Conservation (phyloP, 2,329 filamentous ascomycete genomes). For the Septoria linicola region DNA sequence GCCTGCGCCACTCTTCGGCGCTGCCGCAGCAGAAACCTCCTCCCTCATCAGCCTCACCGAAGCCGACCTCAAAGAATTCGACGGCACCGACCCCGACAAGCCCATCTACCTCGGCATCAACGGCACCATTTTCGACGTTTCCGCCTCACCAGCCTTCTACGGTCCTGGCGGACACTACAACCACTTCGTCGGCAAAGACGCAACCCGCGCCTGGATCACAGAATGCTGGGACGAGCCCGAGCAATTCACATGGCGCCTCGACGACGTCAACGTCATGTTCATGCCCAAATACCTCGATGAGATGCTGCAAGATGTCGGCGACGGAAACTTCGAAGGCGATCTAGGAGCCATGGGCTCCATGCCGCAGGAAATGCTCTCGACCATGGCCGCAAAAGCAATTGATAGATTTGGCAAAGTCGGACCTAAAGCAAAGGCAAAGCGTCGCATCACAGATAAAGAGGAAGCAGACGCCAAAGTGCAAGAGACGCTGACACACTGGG, state of each 20-base stretch:
- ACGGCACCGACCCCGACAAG: slow-evolving; percentile 29
- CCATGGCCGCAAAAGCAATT: slow-evolving; percentile 32
- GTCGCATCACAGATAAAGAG: slow-evolving; percentile 24
- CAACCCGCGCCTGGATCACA: slow-evolving; percentile 35
- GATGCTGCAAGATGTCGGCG: slow-evolving; percentile 24
- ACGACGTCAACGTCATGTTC: slow-evolving; percentile 33
- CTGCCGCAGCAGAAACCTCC: slow-evolving; percentile 19
- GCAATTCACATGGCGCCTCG: slow-evolving; percentile 32
- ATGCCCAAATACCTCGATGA: slow-evolving; percentile 34
- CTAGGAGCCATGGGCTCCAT: slow-evolving; percentile 24
- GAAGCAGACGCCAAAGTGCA: slow-evolving; percentile 63
- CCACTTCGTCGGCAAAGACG: slow-evolving; percentile 35
- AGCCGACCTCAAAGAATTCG: slow-evolving; percentile 28
- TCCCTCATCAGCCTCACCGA: slow-evolving; percentile 25
- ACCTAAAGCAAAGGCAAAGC: slow-evolving; percentile 23
- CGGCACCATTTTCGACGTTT: slow-evolving; percentile 37
- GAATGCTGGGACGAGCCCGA: slow-evolving; percentile 35
- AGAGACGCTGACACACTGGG: slow-evolving; percentile 61
- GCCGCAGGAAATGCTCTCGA: slow-evolving; percentile 26
- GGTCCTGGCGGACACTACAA: slow-evolving; percentile 35
- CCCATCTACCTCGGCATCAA: slow-evolving; percentile 37
- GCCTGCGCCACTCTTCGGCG: slow-evolving; percentile 13
- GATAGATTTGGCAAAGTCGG: slow-evolving; percentile 28
- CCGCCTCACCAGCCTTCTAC: slow-evolving; percentile 33
- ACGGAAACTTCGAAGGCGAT: slow-evolving; percentile 22